Base-by-base conservation (phyloP, 2,329 filamentous ascomycete species). In the Sclerotinia borealis region DNA sequence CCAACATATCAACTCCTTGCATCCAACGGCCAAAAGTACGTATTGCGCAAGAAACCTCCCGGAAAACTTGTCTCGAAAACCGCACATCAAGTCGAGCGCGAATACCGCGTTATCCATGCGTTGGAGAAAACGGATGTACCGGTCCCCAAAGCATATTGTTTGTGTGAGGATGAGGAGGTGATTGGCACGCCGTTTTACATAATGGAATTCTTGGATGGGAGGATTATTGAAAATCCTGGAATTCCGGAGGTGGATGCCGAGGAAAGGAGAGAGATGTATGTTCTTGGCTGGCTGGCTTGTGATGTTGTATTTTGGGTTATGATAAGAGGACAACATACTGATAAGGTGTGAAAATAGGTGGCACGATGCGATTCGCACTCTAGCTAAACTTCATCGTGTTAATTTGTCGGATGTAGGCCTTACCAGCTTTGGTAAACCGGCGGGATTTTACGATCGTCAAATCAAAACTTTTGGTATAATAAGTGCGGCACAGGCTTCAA, bases 11-110 rank as follows among this genome's bases (percentile, higher is more conserved):
- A 93, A 73, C 82, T 98, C 73, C 96, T 87, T 19, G 87, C 87
- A 59, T 81, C 85, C 68, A 81, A 86, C 74, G 85, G 87, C 59
- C 76, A 80, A 69, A 86, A 87, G 74, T 96, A 88, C 78, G 95
- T 99, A 39, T 84, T 98, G 80, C 91, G 95, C 75, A 98, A 99
- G 84, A 98, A 98, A 79, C 95, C 95, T 0, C 93, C 95, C n/a
- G 95, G 95, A 68, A 87, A 89, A 78, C 87, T 99, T 45, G 83
- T 98, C 56, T 96, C 92, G 71, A 92, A 92, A 79, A 93, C 93
- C 2, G 95, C 95, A 11, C 95, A 99, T 80, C 90, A 93, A 76
- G 93, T 99, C 72, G 95, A 99, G 79, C 90, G 95, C 71, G 95
- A 99, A 78, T 95, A 95, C 79, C 87, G 89, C 72, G 90, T 98